Conservation (phyloP, 2,329 filamentous ascomycete genomes). For the Clonostachys rosea region DNA sequence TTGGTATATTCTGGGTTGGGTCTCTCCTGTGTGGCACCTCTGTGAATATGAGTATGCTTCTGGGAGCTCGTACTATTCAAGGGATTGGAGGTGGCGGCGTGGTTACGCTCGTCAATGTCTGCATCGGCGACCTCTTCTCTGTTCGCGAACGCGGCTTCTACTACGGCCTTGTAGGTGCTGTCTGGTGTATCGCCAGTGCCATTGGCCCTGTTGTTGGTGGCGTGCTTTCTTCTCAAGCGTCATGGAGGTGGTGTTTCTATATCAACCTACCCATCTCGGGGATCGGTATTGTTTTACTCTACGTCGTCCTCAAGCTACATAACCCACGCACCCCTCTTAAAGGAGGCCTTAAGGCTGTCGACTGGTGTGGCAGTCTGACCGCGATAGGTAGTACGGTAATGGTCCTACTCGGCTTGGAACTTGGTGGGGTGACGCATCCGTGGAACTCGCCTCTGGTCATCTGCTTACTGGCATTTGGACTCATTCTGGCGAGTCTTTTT, state of each 20-base stretch:
- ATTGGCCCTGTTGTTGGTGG: constrained; percentile 64
- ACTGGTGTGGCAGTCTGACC: constrained; percentile 55
- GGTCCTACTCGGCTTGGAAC: constrained; percentile 65
- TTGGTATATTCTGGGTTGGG: constrained; percentile 45
- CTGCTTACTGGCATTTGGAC: constrained; percentile 57
- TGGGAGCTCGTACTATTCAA: constrained; percentile 41
- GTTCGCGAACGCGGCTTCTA: constrained; percentile 31
- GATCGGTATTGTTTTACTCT: constrained; percentile 49
- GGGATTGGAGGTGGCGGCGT: constrained; percentile 48
- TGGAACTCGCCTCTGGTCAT: constrained; percentile 60
- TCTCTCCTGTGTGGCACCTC: constrained; percentile 37
- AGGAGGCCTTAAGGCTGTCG: constrained; percentile 56
- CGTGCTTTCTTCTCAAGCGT: constrained; percentile 55
- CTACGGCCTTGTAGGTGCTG: constrained; percentile 60
- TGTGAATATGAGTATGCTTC: constrained; percentile 17
- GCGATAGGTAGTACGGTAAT: constrained; percentile 64
- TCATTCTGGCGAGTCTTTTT: constrained; percentile 42
- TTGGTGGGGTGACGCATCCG: constrained; percentile 58
- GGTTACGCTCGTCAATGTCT: constrained; percentile 47
- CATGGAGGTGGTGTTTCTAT: constrained; percentile 43
- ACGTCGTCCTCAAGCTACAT: constrained; percentile 62
- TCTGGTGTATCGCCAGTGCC: constrained; percentile 62
- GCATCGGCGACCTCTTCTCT: constrained; percentile 49
- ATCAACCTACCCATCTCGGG: constrained; percentile 51
- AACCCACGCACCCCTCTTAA: constrained; percentile 59